Evolutionary conservation across 106 monocot species (phyloP), one percentile per base, ranked within the genome.

Genomic region (Narthecium ossifragum): DNA sequence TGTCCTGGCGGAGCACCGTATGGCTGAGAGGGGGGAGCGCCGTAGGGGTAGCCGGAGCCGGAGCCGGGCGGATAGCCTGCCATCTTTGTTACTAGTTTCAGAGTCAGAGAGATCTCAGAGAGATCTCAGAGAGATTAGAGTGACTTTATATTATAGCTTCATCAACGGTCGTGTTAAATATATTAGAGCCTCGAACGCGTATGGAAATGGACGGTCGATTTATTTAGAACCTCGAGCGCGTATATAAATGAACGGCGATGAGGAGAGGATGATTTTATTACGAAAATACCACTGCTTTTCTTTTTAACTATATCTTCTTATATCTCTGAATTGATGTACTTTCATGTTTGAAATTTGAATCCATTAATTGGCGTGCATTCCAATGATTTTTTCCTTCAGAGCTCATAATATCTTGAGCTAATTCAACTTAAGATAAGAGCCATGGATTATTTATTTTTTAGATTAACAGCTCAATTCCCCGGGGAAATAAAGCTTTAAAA

Each of bases 1-100:
- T 54, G 27, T 30, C 26, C 36, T 10, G 55, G 22, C 34, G 69
- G 34, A 17, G 60, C 59, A 46, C 62, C 67, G 55, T 68, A 68
- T 10, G 69, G 70, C 9, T 55, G 62, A 4, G 66, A 26, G 26
- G 68, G 48, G 6, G 61, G 63, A 1, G 40, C 28, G 52, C 76
- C 66, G 70, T 74, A 72, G 0, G 85, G 78, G 65, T 87, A 78
- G 60, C 86, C 75, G 66, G 78, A 69, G 45, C 85, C 80, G n/a
- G 70, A 75, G 4, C 31, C 31, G 8, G 67, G 72, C 11, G 53
- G 79, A 45, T 77, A 80, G 18, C 83, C 83, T 7, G 85, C 53
- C 81, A 81, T 78, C 18, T 43, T 13, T 18, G 10, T 17, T 10
- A 18, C 14, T 43, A 13, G 43, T 17, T 3, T 13, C 17, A 17